phyloP scores from a whole-genome alignment of 192 early-diverging fungal genomes.

The Backusella tuberculispora region DNA sequence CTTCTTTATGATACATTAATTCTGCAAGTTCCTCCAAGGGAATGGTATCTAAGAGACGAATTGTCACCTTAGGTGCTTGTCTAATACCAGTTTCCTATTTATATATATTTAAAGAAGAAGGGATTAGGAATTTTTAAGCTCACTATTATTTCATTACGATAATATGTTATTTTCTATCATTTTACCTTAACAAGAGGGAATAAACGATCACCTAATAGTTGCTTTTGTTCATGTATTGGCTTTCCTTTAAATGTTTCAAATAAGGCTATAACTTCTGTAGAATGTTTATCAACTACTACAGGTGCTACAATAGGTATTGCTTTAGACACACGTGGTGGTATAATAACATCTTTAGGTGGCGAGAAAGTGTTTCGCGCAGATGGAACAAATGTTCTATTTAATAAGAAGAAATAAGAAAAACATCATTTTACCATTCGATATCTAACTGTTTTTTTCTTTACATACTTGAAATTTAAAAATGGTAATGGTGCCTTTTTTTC shows the following conservation, averaged over 20 bases:
- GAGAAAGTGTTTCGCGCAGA: background rate
- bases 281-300: background rate
- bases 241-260: conserved; percentile 36
- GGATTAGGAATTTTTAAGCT: background rate
- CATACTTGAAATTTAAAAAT: background rate
- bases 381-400: conserved; percentile 9
- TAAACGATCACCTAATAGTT: conserved; percentile 43
- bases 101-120: background rate
- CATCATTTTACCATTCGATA: background rate
- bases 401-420: background rate
- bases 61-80: conserved; percentile 46
- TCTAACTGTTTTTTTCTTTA: background rate
- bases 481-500: background rate
- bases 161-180: background rate
- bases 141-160: background rate
- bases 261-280: conserved; percentile 8
- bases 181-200: conserved; percentile 50
- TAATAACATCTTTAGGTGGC: conserved; percentile 19
- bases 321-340: conserved; percentile 30
- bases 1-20: conserved; percentile 42
- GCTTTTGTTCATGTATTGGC: conserved; percentile 44
- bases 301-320: conserved; percentile 45
- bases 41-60: conserved; percentile 45
- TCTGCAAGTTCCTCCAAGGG: conserved; percentile 43
- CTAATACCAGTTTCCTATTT: conserved; percentile 35